A percentile compares a stretch with the other conserved stretches of the same genome.
Evolutionary conservation across 192 early-diverging fungal species (phyloP).

Genomic region (Hyaloraphidium curvatum): DNA sequence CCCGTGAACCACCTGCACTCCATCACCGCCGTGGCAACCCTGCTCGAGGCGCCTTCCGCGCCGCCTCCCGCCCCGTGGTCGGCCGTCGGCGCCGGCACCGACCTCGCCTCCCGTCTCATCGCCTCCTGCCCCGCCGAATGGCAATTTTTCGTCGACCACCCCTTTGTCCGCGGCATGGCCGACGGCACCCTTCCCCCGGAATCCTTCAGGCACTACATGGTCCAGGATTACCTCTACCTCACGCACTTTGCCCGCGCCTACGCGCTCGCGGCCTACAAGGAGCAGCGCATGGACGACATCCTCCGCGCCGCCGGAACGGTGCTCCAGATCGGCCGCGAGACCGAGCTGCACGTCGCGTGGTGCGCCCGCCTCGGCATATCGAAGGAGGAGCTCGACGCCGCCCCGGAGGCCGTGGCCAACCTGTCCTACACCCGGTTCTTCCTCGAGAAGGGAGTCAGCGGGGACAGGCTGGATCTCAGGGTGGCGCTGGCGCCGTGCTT

Average conservation of each 20-base stretch:
- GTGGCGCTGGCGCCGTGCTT: constrained; percentile 69
- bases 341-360: constrained; percentile 45
- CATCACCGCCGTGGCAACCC: no score
- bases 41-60: no score
- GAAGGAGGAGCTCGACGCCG: constrained; percentile 36
- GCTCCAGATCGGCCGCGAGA: constrained; percentile 42
- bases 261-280: constrained; percentile 57
- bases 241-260: constrained; percentile 57
- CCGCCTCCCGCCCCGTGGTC: not conserved
- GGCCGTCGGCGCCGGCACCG: not conserved
- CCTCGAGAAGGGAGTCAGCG: constrained; percentile 43
- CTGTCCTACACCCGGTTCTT: constrained; percentile 72
- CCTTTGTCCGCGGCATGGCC: constrained; percentile 53
- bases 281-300: constrained; percentile 31
- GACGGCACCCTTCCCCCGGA: constrained; percentile 49
- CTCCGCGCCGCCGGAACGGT: constrained; percentile 39
- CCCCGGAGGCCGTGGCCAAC: constrained; percentile 51
- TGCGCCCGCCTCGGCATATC: constrained; percentile 59
- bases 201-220: constrained; percentile 53
- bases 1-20: constrained; percentile 58
- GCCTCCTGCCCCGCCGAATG: constrained; percentile 33
- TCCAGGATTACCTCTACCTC: constrained; percentile 59
- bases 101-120: constrained; percentile 11
- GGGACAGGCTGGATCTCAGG: constrained; percentile 53
- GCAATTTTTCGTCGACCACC: constrained; percentile 45